Base-by-base conservation (phyloP, 108 stramenopile species). In the Mayamaea pseudoterrestris region DNA sequence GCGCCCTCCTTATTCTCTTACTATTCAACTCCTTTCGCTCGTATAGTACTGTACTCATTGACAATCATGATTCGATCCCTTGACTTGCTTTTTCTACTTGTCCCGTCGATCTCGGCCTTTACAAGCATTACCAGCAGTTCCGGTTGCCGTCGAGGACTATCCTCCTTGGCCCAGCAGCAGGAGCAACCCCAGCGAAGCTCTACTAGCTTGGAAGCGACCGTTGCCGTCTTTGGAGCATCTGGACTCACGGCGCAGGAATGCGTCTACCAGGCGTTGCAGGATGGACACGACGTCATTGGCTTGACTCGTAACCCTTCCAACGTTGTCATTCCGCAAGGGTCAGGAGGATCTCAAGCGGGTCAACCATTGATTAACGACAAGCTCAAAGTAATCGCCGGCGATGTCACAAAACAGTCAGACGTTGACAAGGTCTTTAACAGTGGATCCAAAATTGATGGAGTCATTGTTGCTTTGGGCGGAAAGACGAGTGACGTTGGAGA, bases 381-480 rank as follows among this genome's bases (percentile, higher is more conserved):
- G 14, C 61, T 92, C 54, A 92, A 66, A 17, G 25, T 92, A 27
- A 80, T 92, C 60, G 78, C 49, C n/a, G 90, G 90, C 4, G 78
- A 80, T 50, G 90, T 92, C 11, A 92, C 83, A 9, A 83, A 83
- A 29, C 58, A 72, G 20, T 63, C 64, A 13, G 90, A 92, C 52
- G 90, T 92, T 4, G 90, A 75, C 42, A 87, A 87, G 60, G 84
- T 86, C n/a, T 92, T 87, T 66, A 76, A 74, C 35, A 60, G 39
- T 35, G 57, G 31, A 12, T 74, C 60, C 21, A 62, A 61, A 35
- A 73, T 98, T 55, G 89, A 86, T 35, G 91, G 93, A 5, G 94
- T 96, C 24, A 77, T 95, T 35, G 69, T 96, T 14, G 97, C 93
- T 4, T 66, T 98, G 11, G 97, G 97, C 27, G 97, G 97, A 28